phyloP scores from a whole-genome alignment of 1,139 yeast genomes.

The Diutina mesorugosa region DNA sequence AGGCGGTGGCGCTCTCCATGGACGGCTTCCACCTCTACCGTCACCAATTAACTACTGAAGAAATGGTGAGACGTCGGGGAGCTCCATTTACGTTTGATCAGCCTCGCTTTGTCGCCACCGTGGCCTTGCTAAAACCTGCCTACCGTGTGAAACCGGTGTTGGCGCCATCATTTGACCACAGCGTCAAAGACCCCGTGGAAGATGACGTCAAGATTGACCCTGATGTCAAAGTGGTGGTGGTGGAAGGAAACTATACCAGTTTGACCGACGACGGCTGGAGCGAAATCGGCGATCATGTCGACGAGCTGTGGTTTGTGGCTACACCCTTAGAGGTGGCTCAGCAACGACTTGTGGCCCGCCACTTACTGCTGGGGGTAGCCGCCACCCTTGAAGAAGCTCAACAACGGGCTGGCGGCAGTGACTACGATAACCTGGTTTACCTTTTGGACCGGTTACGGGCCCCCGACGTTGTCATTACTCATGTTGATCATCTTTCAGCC shows the following conservation, averaged over 20 bases:
- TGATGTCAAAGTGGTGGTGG: slow-evolving; percentile 34
- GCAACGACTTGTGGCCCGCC: slow-evolving; percentile 56
- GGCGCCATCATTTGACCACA: slow-evolving; percentile 74
- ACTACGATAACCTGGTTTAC: slow-evolving; percentile 51
- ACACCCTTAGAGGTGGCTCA: slow-evolving; percentile 35
- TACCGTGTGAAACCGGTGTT: slow-evolving; percentile 3
- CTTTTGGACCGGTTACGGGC: slow-evolving; percentile 21
- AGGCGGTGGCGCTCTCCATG: slow-evolving; percentile 29
- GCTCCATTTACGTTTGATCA: slow-evolving; percentile 81
- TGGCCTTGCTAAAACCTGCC: slow-evolving; percentile 5
- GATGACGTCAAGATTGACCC: slow-evolving; percentile 32
- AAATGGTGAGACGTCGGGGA: slow-evolving; percentile 59
- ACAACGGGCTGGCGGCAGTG: slow-evolving; percentile 54
- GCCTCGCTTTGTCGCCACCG: slow-evolving; percentile 15
- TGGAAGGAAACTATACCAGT: slow-evolving; percentile 57
- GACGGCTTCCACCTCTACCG: slow-evolving; percentile 81
- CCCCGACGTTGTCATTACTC: not conserved
- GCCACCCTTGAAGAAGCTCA: slow-evolving; percentile 43
- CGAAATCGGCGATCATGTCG: slow-evolving; percentile 20
- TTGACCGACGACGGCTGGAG: slow-evolving; percentile 40
- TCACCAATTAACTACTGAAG: slow-evolving; percentile 30
- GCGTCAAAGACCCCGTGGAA: slow-evolving; percentile 50
- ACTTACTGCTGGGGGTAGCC: slow-evolving; percentile 58
- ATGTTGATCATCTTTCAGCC: not conserved
- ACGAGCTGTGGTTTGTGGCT: slow-evolving; percentile 33